Evolutionary conservation across 768 basidiomycete species (phyloP).

Genomic region (Melanogaster broomeanus): DNA sequence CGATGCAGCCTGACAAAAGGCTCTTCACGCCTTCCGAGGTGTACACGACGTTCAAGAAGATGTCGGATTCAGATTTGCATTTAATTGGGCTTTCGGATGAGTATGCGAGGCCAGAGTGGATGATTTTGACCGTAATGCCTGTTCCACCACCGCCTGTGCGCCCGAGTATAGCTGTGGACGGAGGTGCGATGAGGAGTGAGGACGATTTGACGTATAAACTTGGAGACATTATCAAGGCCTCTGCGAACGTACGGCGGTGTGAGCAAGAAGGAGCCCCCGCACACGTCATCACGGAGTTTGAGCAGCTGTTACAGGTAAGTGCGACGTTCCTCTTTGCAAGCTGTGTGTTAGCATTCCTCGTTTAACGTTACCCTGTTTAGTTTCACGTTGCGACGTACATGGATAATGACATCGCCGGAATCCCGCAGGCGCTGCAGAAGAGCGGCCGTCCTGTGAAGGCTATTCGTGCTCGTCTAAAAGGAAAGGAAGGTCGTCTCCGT

Average conservation of each 20-base stretch:
- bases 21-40: conserved; percentile 83
- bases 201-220: conserved; percentile 99
- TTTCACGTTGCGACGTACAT: conserved; percentile 99
- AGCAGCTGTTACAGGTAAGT: conserved; percentile 89
- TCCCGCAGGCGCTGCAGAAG: conserved; percentile 96
- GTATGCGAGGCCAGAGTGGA: conserved; percentile 98
- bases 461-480: conserved; percentile 96
- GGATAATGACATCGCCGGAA: conserved; percentile 99
- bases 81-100: conserved; percentile 92
- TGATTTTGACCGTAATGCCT: conserved; percentile 97
- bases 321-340: neutral
- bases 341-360: neutral
- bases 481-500: conserved; percentile 96
- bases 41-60: conserved; percentile 96
- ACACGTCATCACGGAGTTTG: conserved; percentile 93
- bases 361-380: conserved; percentile 39
- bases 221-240: conserved; percentile 94
- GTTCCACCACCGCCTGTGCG: conserved; percentile 98
- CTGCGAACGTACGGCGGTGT: conserved; percentile 85
- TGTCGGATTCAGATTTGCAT: conserved; percentile 84
- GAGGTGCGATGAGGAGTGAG: conserved; percentile 94
- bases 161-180: conserved; percentile 96
- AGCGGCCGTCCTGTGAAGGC: conserved; percentile 98
- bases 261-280: conserved; percentile 97
- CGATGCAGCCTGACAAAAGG: conserved; percentile 79